Evolutionary conservation across 257 asterid species (phyloP).

Genomic region (Capsicum chinense): DNA sequence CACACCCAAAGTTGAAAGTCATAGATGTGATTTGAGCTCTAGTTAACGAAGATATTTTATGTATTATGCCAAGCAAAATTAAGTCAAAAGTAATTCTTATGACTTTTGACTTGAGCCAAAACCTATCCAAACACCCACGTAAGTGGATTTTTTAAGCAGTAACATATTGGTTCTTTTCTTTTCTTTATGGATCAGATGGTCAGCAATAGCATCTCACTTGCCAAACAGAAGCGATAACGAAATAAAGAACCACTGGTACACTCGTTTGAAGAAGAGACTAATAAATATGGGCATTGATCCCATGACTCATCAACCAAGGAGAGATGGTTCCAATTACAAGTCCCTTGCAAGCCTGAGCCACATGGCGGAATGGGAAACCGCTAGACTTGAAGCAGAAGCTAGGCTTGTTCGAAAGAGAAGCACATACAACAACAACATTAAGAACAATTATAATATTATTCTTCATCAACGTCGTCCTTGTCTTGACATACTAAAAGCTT

Average conservation of each 20-base stretch:
- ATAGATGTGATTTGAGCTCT: too few relatives aligned
- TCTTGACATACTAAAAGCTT: slow-evolving; percentile 31
- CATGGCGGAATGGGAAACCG: slow-evolving; percentile 48
- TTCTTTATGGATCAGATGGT: slow-evolving; percentile 34
- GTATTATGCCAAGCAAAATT: too few relatives aligned
- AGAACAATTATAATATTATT: too few relatives aligned
- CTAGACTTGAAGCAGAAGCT: slow-evolving; percentile 48
- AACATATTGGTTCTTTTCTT: not conserved
- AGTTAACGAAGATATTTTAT: too few relatives aligned
- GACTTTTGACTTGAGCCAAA: too few relatives aligned
- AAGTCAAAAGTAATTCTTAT: too few relatives aligned
- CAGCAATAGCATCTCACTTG: slow-evolving; percentile 36
- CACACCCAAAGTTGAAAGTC: too few relatives aligned
- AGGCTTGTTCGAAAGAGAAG: slow-evolving; percentile 32
- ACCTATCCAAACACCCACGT: not conserved
- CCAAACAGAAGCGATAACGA: slow-evolving; percentile 44
- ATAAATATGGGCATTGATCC: slow-evolving; percentile 44
- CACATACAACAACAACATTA: not conserved
- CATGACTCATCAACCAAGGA: slow-evolving; percentile 37
- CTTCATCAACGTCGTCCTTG: too few relatives aligned
- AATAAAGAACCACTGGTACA: slow-evolving; percentile 42
- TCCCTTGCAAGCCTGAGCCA: slow-evolving; percentile 37
- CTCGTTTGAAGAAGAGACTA: slow-evolving; percentile 40
- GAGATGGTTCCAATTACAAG: slow-evolving; percentile 20
- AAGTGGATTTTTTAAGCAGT: not conserved